Percentiles rank a stretch among this genome's conserved stretches.
Conservation (phyloP, 257 asterid species). For the Nicotiana obtusifolia region DNA sequence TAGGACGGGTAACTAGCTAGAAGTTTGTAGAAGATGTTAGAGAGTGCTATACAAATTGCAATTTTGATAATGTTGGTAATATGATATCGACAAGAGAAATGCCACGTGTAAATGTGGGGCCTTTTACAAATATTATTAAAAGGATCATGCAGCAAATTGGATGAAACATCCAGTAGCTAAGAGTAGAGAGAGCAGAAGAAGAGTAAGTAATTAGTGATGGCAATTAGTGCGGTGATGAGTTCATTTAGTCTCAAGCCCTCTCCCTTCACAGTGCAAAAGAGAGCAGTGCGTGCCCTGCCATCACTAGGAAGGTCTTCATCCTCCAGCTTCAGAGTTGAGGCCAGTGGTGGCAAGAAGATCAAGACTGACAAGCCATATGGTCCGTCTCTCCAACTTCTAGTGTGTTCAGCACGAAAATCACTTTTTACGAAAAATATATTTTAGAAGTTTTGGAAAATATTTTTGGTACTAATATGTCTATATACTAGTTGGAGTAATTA, state of each 20-base stretch:
- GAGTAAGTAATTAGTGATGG: conserved; percentile 30
- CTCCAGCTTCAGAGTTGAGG: conserved; percentile 36
- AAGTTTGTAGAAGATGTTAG: background rate
- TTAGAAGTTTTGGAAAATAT: no score
- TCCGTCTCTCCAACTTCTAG: background rate
- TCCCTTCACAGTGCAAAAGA: conserved; percentile 32
- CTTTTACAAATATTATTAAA: background rate
- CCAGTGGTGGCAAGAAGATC: conserved; percentile 63
- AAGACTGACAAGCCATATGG: conserved; percentile 80
- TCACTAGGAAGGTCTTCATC: conserved; percentile 47
- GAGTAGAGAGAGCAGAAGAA: background rate
- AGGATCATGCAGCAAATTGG: background rate
- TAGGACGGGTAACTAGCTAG: background rate
- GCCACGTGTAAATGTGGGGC: background rate
- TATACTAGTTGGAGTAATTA: no score
- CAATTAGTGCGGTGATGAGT: conserved; percentile 64
- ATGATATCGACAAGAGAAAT: background rate
- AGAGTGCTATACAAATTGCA: background rate
- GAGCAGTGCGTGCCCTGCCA: conserved; percentile 56
- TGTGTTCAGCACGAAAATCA: background rate
- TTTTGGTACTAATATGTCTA: no score
- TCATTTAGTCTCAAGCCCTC: conserved; percentile 53
- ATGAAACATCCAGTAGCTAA: background rate
- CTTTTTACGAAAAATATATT: no score
- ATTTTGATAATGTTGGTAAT: background rate